These are phyloP conservation scores for Quercus phellos DNA, from an alignment of 331 rosid genomes.

Conservation along the genomic window DNA sequence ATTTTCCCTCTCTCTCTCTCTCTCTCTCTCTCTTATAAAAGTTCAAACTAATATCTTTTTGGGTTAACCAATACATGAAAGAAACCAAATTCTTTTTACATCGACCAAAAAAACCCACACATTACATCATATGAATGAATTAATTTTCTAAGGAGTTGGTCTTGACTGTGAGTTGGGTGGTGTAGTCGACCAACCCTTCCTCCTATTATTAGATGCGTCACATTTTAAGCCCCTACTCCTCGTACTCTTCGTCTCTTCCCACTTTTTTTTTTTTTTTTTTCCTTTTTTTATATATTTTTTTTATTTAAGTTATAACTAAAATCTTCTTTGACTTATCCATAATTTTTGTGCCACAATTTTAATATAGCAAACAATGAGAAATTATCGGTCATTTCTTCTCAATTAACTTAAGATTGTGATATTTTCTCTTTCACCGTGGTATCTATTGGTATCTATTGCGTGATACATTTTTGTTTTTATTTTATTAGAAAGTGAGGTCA, in stretches of 20 bases:
- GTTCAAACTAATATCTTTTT: neutral
- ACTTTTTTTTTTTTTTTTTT: neutral
- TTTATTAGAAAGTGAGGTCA: neutral
- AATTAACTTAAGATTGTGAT: accelerated
- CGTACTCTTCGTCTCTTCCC: neutral
- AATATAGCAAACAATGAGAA: accelerated
- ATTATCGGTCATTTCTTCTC: accelerated
- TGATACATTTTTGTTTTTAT: neutral
- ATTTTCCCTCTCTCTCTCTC: neutral
- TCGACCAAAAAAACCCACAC: neutral
- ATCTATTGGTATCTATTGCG: no score
- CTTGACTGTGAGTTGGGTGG: conserved; percentile 39
- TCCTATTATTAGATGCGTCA: conserved; percentile 22
- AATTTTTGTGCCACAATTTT: no score
- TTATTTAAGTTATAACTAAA: no score
- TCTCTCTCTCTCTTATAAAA: neutral
- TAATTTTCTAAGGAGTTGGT: neutral
- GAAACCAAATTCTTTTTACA: no score
- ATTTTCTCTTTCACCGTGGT: no score
- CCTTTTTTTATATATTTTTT: no score
- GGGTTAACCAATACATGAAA: neutral
- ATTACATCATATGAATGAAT: conserved; percentile 9
- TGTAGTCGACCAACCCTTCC: conserved; percentile 49
- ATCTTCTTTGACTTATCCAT: accelerated
- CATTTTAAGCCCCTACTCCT: conserved; percentile 3